Base-by-base conservation (phyloP, 192 early-diverging fungal genomes). In the Backusella parvicylindrica region DNA sequence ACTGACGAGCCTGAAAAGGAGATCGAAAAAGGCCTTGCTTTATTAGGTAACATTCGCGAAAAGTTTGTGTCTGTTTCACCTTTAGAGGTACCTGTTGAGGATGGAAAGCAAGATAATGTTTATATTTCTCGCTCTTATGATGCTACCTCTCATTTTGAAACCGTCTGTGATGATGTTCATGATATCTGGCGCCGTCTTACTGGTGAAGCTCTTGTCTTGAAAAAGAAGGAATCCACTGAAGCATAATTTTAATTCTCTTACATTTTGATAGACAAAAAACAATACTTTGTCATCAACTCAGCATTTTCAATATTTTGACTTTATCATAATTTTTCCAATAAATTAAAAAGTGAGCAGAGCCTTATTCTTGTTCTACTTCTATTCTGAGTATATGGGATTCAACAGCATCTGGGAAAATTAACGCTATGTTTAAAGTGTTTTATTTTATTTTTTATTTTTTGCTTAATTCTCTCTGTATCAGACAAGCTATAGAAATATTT, bases 101-200 rank as follows among this genome's bases (percentile, higher is more conserved):
- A 98, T 74, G 97, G 97, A 64, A 90, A 79, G 16, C 74, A 78
- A 11, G 95, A 97, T 74, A 86, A 93, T 71, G 91, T 97, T 53
- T 99, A 92, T 83, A 87, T 99, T 66, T 94, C 94, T 75, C 92
- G 93, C 75, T 97, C 95, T 26, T 99, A 98, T 83, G 98, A 99
- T 86, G 95, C 98, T 37, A 97, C 97, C 30, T 96, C 94, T 47
- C 97, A 99, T 89, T 99, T 99, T 91, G 98, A 96, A 85, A 96
- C 98, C 64, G 93, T 97, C 33, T 97, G 95, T 81, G 92, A 95
- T 64, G 98, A 99, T 79, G 96, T 99, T 64, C 95, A 96, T 87
- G 88, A 91, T 79, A 86, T 99, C 65, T 99, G 98, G 86, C 86
- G 86, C 73, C 92, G 93, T 53, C 80, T 93, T 67, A 92, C 92